Evolutionary conservation across 164 flowering plant genomes (phyloP), one percentile per base, ranked within the genome.

Genomic region (Warburgia ugandensis): DNA sequence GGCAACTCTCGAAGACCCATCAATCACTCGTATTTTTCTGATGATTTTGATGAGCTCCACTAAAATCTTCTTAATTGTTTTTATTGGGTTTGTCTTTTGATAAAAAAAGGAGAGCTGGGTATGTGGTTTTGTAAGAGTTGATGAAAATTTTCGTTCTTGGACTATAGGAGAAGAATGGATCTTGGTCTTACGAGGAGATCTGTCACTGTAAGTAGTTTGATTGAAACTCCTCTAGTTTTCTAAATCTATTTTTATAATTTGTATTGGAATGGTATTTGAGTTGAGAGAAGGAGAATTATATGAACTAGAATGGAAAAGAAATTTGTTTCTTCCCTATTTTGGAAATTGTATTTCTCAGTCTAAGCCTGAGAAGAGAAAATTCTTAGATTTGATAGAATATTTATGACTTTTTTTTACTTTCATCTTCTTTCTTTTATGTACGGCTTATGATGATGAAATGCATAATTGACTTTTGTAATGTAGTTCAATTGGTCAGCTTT

Each of bases 171-270:
- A 59, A 48, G 28, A 33, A 36, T 26, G 14, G 79, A 72, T 68
- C 76, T 61, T 68, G 73, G 44, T 74, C 77, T 61, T 70, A 76
- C 77, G 85, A 77, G 52, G 81, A 77, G 72, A 65, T 63, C 64
- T 70, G 59, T 56, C 16, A 50, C 56, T 67, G 85, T 79, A 66
- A 77, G 81, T 70, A 19, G 5, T 36, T 41, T 11, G 6, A 16
- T 6, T 14, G 23, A 11, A 25, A 14, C 54, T 26, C 0, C 37
- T n/a, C 19, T 36, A 6, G 5, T 13, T 26, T 37, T 23, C 30
- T 17, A 19, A 7, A 22, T 7, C 27, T 8, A 6, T 43, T 3
- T 17, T n/a, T n/a, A n/a, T n/a, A n/a, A 17, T 43, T 43, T 43
- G 20, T 20, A 17, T 22, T 43, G 0, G 25, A 20, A 2, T 6